These are phyloP conservation scores for Murraya paniculata DNA, from an alignment of 345 rosid genomes.

Conservation along the genomic window DNA sequence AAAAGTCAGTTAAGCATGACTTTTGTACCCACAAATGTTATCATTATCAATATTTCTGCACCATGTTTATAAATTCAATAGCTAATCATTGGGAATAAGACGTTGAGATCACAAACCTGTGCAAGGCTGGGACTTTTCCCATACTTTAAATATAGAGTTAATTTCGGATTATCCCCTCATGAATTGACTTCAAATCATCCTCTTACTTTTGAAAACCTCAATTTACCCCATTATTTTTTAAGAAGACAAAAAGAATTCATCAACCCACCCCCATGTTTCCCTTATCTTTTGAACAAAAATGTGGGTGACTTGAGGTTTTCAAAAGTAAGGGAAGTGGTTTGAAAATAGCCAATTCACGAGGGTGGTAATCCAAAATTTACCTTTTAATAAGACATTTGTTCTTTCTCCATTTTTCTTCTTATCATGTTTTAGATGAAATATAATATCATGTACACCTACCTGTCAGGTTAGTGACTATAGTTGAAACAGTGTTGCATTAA, in stretches of 20 bases:
- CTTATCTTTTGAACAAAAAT: too few species aligned
- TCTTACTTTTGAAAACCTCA: too few species aligned
- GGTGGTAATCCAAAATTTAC: too few species aligned
- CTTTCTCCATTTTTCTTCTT: neutral
- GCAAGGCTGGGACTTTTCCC: neutral
- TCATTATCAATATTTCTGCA: neutral
- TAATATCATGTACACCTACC: neutral
- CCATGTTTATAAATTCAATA: neutral
- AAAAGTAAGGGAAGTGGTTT: too few species aligned
- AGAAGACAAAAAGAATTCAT: too few species aligned
- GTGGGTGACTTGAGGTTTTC: too few species aligned
- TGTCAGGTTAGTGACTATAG: slow-evolving; percentile 1
- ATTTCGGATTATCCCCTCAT: too few species aligned
- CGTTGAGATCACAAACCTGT: neutral
- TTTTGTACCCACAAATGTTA: neutral
- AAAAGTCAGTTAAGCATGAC: neutral
- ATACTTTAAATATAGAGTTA: neutral
- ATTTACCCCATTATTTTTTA: too few species aligned
- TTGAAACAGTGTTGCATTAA: neutral
- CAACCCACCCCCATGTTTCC: too few species aligned
- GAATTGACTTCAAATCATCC: too few species aligned
- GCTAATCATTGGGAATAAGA: neutral
- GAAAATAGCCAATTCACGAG: too few species aligned
- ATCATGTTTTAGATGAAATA: neutral
- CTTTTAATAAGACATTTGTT: neutral